Evolutionary conservation across 805 yeast species (phyloP).

Genomic region (Zygosaccharomyces lentus): DNA sequence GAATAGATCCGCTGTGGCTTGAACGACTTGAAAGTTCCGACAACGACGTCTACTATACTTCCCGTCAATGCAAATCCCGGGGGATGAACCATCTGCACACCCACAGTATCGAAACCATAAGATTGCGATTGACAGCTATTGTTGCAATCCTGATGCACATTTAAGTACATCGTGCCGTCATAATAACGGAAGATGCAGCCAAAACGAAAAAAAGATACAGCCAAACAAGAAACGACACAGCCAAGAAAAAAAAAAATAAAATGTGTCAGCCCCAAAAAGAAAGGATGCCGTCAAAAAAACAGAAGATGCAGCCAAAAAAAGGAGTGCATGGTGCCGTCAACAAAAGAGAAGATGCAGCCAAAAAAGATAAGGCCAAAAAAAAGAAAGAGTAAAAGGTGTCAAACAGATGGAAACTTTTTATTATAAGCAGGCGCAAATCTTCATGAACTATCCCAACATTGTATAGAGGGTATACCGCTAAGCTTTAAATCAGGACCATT

Average conservation of each 20-base stretch:
- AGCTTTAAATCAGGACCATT: neutral
- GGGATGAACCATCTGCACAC: too few species aligned
- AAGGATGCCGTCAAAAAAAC: neutral
- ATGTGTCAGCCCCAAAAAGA: too few species aligned
- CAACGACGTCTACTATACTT: too few species aligned
- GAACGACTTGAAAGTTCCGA: too few species aligned
- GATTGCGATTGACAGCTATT: neutral
- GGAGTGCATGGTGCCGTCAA: neutral
- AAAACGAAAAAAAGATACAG: too few species aligned
- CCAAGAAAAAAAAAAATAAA: too few species aligned
- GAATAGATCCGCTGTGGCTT: too few species aligned
- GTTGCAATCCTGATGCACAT: neutral
- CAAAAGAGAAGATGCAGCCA: neutral
- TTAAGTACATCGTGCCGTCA: neutral
- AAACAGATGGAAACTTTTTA: neutral
- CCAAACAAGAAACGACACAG: neutral
- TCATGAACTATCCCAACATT: neutral
- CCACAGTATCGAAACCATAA: too few species aligned
- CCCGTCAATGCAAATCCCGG: too few species aligned
- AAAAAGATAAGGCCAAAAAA: neutral
- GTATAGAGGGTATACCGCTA: neutral
- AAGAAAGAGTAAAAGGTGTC: neutral
- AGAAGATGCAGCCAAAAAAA: neutral
- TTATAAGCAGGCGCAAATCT: neutral
- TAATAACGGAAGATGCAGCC: neutral